Conservation (phyloP, 1,139 yeast species). For the Yamadazyma epiphylla region DNA sequence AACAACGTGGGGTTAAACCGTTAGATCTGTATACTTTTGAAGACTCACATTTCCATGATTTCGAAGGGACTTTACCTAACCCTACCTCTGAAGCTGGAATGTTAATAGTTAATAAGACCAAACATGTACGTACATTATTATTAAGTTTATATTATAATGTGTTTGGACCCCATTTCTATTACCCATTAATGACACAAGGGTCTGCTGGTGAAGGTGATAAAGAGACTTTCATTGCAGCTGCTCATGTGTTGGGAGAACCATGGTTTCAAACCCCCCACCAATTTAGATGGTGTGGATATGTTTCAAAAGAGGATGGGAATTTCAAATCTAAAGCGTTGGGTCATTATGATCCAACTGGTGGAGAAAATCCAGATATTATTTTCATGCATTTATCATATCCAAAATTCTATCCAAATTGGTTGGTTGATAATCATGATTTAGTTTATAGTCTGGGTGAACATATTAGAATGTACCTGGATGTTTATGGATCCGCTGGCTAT, state of each 20-base stretch:
- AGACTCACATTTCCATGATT: constrained; percentile 47
- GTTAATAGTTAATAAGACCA: constrained; percentile 51
- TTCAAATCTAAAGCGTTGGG: constrained; percentile 57
- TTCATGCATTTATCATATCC: constrained; percentile 68
- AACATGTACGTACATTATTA: constrained; percentile 47
- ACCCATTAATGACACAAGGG: constrained; percentile 62
- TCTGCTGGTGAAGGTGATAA: constrained; percentile 73
- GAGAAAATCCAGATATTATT: constrained; percentile 24
- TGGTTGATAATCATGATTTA: constrained; percentile 45
- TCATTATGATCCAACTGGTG: constrained; percentile 52
- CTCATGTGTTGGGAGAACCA: constrained; percentile 44
- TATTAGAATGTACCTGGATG: constrained; percentile 43
- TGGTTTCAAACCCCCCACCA: constrained; percentile 52
- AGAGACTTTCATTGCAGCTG: constrained; percentile 66
- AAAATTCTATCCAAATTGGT: constrained; percentile 51
- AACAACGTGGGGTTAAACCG: constrained; percentile 24
- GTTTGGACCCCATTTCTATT: constrained; percentile 57
- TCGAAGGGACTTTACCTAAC: constrained; percentile 56
- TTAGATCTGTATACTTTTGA: constrained; percentile 28
- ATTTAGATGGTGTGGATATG: constrained; percentile 53
- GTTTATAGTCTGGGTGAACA: constrained; percentile 35
- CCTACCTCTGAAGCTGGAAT: constrained; percentile 66
- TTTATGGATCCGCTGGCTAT: constrained; percentile 42
- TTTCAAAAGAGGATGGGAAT: constrained; percentile 25
- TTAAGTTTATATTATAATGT: constrained; percentile 56